These are phyloP conservation scores for Ulota crispa DNA, from an alignment of 225 moss, liverwort and hornwort species.

Conservation along the genomic window DNA sequence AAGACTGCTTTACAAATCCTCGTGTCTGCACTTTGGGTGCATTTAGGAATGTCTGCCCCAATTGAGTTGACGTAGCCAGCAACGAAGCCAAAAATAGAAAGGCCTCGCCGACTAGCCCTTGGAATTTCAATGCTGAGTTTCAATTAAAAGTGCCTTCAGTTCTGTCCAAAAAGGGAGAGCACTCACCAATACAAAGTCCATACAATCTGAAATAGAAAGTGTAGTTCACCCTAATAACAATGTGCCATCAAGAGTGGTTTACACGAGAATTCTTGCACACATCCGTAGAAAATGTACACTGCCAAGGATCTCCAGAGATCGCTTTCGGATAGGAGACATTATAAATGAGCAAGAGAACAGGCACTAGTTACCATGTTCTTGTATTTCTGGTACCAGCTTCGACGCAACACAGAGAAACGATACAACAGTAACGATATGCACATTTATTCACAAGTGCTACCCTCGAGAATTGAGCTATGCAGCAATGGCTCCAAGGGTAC, in stretches of 20 bases:
- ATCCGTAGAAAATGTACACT: neutral
- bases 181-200: neutral
- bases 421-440: neutral
- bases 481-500: neutral
- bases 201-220: neutral
- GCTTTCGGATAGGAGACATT: neutral
- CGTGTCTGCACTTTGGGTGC: too few species aligned
- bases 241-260: neutral
- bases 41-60: too few species aligned
- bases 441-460: constrained; percentile 17
- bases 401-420: neutral
- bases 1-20: too few species aligned
- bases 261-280: neutral
- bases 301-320: neutral
- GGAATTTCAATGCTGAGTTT: too few species aligned
- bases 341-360: neutral
- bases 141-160: too few species aligned
- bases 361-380: neutral
- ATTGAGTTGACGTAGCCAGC: too few species aligned
- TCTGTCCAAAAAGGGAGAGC: neutral
- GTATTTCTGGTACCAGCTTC: neutral
- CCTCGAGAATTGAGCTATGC: neutral
- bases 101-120: too few species aligned
- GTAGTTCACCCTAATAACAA: neutral
- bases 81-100: too few species aligned